These are phyloP conservation scores for Podospora appendiculata DNA, from an alignment of 495 filamentous ascomycete species.

Conservation along the genomic window DNA sequence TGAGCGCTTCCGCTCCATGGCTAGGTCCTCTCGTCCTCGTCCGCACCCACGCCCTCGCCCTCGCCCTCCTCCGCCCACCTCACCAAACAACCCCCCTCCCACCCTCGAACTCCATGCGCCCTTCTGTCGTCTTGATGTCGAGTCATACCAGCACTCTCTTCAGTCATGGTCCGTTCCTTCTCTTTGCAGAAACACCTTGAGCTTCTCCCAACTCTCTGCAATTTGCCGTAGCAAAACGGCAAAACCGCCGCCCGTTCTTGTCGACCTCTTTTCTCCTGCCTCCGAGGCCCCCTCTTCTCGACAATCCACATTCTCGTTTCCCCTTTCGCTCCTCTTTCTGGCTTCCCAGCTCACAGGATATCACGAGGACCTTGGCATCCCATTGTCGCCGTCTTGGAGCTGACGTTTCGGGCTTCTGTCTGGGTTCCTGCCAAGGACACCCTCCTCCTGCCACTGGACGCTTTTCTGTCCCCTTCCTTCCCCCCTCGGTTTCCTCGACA, in stretches of 20 bases:
- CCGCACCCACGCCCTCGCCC: not conserved
- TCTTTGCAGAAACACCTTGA: slow-evolving; percentile 6
- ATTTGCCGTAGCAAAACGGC: slow-evolving; percentile 9
- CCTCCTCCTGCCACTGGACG: not conserved
- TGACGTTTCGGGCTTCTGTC: not conserved
- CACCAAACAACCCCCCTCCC: slow-evolving; percentile 5
- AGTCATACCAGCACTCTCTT: not conserved
- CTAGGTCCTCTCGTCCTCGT: slow-evolving; percentile 1
- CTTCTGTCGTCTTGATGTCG: slow-evolving; percentile 2
- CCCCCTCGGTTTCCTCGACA: too few relatives aligned
- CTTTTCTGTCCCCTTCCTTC: not conserved
- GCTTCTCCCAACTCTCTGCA: slow-evolving; percentile 10
- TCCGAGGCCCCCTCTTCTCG: not conserved
- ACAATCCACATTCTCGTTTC: not conserved
- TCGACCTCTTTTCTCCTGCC: slow-evolving; percentile 2
- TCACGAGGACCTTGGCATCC: not conserved
- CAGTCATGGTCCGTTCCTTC: slow-evolving; percentile 18
- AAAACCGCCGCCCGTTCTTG: not conserved
- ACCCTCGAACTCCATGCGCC: slow-evolving; percentile 3
- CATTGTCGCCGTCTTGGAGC: not conserved
- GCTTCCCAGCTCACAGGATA: not conserved
- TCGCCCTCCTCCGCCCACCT: slow-evolving; percentile 9
- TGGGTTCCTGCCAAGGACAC: too few relatives aligned
- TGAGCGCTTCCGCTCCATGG: slow-evolving; percentile 12
- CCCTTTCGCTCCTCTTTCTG: not conserved